A percentile compares a stretch with the other conserved stretches of the same genome.
These are phyloP conservation scores for Diaporthe aspalathi DNA, from an alignment of 2,329 filamentous ascomycete genomes.

Conservation along the genomic window DNA sequence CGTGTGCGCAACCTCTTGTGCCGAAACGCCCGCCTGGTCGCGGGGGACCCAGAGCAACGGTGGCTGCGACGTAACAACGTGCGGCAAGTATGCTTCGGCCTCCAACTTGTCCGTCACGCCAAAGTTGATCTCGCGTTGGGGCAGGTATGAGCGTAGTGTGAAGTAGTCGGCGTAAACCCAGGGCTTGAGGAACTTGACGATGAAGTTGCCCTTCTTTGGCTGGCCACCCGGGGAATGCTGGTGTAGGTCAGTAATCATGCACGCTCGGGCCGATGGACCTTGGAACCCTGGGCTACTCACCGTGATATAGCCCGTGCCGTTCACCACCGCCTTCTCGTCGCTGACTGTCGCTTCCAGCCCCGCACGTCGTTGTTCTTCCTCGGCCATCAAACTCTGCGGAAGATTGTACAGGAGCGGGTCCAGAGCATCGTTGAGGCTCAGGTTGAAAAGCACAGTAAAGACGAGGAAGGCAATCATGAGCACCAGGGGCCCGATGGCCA, in stretches of 20 bases:
- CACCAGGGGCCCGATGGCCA: constrained; percentile 75
- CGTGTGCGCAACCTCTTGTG: constrained; percentile 81
- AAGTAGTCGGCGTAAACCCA: constrained; percentile 81
- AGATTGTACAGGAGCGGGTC: constrained; percentile 82
- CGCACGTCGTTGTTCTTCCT: constrained; percentile 53
- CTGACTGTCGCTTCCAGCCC: constrained; percentile 42
- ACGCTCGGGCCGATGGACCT: not conserved
- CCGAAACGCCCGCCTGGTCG: constrained; percentile 78
- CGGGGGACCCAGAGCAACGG: constrained; percentile 88
- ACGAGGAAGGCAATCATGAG: constrained; percentile 82
- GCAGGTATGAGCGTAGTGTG: constrained; percentile 76
- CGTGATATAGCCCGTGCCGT: constrained; percentile 41
- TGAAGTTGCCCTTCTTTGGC: constrained; percentile 65
- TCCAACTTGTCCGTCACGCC: constrained; percentile 72
- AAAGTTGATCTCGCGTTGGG: constrained; percentile 63
- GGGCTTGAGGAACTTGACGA: constrained; percentile 79
- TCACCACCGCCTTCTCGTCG: constrained; percentile 43
- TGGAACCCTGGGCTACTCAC: constrained; percentile 9
- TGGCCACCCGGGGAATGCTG: constrained; percentile 36
- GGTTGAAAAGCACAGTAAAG: constrained; percentile 81
- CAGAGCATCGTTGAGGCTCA: constrained; percentile 78
- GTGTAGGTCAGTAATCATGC: not conserved
- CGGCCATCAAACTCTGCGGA: constrained; percentile 73
- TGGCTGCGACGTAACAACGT: constrained; percentile 70
- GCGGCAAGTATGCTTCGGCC: constrained; percentile 78